Percentiles rank a stretch among this genome's conserved stretches.
Evolutionary conservation across 2,329 filamentous ascomycete genomes (phyloP).

Genomic region (Colletotrichum sp.): DNA sequence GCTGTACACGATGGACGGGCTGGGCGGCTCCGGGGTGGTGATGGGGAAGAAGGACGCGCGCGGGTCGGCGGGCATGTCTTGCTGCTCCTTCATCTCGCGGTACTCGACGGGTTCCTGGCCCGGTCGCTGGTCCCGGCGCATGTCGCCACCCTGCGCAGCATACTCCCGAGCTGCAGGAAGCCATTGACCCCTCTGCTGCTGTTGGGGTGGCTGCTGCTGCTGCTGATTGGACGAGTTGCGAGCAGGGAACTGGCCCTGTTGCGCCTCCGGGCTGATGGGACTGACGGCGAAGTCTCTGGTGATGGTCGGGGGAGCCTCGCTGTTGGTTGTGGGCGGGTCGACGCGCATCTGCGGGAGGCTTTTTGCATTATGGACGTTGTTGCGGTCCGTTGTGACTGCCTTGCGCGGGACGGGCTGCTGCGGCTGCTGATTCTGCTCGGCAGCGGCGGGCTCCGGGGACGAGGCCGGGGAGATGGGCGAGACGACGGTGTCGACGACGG

Average conservation of each 20-base stretch:
- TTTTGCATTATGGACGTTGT: slow-evolving; percentile 27
- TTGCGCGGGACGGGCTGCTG: slow-evolving; percentile 27
- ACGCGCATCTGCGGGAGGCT: slow-evolving; percentile 27
- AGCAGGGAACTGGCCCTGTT: slow-evolving; percentile 29
- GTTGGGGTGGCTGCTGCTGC: slow-evolving; percentile 7
- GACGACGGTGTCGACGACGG: slow-evolving; percentile 37
- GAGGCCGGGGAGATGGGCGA: slow-evolving; percentile 51
- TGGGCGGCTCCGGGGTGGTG: slow-evolving; percentile 29
- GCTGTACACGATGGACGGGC: slow-evolving; percentile 42
- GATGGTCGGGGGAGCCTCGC: slow-evolving; percentile 26
- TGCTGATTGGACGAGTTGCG: slow-evolving; percentile 34
- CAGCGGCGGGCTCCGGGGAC: slow-evolving; percentile 41
- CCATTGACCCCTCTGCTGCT: neutral
- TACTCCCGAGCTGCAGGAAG: neutral
- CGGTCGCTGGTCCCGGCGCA: slow-evolving; percentile 5
- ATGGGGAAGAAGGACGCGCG: slow-evolving; percentile 42
- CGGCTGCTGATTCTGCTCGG: slow-evolving; percentile 19
- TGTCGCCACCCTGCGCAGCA: neutral
- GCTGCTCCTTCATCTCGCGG: slow-evolving; percentile 39
- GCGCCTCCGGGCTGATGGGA: slow-evolving; percentile 23
- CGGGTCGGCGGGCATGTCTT: slow-evolving; percentile 35
- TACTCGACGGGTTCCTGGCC: slow-evolving; percentile 33
- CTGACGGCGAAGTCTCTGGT: slow-evolving; percentile 19
- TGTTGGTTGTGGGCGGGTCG: slow-evolving; percentile 21
- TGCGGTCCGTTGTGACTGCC: slow-evolving; percentile 24